Base-by-base conservation (phyloP, 352 stramenopile genomes). In the Phytophthora hybrid region DNA sequence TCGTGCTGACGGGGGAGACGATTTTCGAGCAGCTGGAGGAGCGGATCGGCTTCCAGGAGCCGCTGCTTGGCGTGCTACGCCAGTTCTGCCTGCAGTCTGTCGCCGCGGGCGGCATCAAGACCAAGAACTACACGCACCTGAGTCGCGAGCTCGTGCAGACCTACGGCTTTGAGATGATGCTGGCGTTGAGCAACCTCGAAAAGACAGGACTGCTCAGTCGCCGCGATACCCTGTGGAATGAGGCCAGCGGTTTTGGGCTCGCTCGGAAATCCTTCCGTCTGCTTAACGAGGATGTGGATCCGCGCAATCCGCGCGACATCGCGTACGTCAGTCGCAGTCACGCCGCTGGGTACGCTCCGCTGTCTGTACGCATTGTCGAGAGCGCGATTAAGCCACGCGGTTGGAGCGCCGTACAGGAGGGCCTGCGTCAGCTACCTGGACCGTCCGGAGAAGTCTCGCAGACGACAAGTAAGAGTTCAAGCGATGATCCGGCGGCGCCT, bases 11-110 rank as follows among this genome's bases (percentile, higher is more conserved):
- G 80, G 97, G 97, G 26, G 96, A 99, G 73, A 91, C 90, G 7
- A 94, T 97, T 69, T 98, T 98, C 63, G 97, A 99, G 59, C 89
- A 96, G 64, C 72, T 99, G 4, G 97, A 99, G 67, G 97, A 99
- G 71, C 89, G 98, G 41, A 97, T 99, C 53, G 94, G 89, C n/a
- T 88, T 85, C 61, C 89, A 98, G 61, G 93, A 98, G 79, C 92
- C 95, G 31, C 85, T 98, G 31, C 80, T 97, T 61, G 89, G 87
- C 49, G 87, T 99, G 34, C 78, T 99, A 6, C 86, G 95, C 51
- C 83, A 99, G 59, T 83, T 99, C 11, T 98, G 95, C 77, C 83
- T 99, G 44, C 96, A 99, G 77, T 98, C 92, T 11, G 80, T 99
- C 34, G 96, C 93, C 19, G 88, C 84, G 29, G 97, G 96, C 46